Percentiles rank a stretch among this genome's conserved stretches.
Evolutionary conservation across 805 yeast species (phyloP).

Genomic region (Debaryomyces prosopidis): DNA sequence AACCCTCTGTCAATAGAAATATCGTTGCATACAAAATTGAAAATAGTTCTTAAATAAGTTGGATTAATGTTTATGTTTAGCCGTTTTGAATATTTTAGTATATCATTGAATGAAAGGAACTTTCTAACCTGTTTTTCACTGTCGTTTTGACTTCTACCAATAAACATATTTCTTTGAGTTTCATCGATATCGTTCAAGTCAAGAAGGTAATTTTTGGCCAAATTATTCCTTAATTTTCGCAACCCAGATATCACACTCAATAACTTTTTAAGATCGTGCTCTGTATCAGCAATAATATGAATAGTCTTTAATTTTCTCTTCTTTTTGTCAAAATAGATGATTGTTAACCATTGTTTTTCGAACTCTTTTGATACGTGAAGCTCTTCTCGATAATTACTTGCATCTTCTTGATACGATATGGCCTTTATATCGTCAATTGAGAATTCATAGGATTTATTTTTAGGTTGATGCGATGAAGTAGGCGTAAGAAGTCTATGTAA

Average conservation of each 20-base stretch:
- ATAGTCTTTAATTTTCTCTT: conserved; percentile 71
- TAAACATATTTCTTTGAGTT: conserved; percentile 22
- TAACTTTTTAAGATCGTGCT: conserved; percentile 56
- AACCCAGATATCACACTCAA: conserved; percentile 59
- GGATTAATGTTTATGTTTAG: conserved; percentile 72
- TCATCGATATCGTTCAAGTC: conserved; percentile 39
- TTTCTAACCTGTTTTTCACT: conserved; percentile 23
- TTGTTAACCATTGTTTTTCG: conserved; percentile 73
- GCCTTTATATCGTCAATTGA: conserved; percentile 64
- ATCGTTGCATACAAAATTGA: conserved; percentile 41
- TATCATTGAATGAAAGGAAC: conserved; percentile 61
- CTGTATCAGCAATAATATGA: conserved; percentile 73
- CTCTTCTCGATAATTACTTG: conserved; percentile 84
- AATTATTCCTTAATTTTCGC: conserved; percentile 61
- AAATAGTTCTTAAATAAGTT: conserved; percentile 49
- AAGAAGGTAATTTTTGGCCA: conserved; percentile 55
- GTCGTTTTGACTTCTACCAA: conserved; percentile 19
- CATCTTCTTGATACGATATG: conserved; percentile 65
- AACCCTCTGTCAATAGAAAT: conserved; percentile 39
- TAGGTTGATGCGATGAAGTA: conserved; percentile 22
- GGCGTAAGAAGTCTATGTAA: conserved; percentile 15
- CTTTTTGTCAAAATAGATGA: conserved; percentile 63
- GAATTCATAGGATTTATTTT: conserved; percentile 31
- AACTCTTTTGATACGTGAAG: conserved; percentile 68
- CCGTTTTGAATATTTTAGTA: conserved; percentile 61